Evolutionary conservation across 768 basidiomycete genomes (phyloP), one percentile per base, ranked within the genome.

Genomic region (Phanerochaete carnosa): DNA sequence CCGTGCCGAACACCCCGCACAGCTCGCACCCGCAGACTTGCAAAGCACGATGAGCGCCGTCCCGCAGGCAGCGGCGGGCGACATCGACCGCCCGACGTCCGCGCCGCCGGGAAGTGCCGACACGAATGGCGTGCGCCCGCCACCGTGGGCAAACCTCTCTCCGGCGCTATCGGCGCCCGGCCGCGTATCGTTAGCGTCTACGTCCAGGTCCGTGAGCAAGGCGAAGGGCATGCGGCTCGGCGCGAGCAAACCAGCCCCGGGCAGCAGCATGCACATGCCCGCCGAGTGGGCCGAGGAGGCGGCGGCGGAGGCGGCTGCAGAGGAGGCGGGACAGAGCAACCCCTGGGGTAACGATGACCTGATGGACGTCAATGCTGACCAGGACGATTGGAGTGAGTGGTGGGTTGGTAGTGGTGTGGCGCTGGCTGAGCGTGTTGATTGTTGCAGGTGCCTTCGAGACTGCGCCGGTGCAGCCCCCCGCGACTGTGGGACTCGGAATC

Each of bases 321-420:
- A 68, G 8, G 79, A 72, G 25, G 23, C 2, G 9, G 46, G 68
- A 26, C 66, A 66, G 2, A 61, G 59, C 2, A 81, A 82, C 68
- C 82, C 82, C 0, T 93, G 91, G 92, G 90, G 86, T 1, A 79
- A 74, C 50, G 87, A 83, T 8, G 92, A 98, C 72, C 72, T 98
- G 59, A 96, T 98, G 71, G 95, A 99, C 69, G 87, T 98, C 3
- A 88, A 94, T 68, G 94, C 92, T 0, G 95, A 98, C 66, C 83
- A 87, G 26, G 95, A 88, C 67, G 96, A 98, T 70, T 99, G 95
- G 95, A 90, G 95, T 92, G 70, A 70, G 88, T 80, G 2, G 13
- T 60, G 22, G 35, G 25, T 13, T 29, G 39, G 59, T 23, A 37
- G 52, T 62, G 45, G 45, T 19, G 26, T n/a, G 11, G 11, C 1